A percentile compares a stretch with the other conserved stretches of the same genome.
phyloP scores from a whole-genome alignment of 495 filamentous ascomycete species.

The Rhypophila decipiens region DNA sequence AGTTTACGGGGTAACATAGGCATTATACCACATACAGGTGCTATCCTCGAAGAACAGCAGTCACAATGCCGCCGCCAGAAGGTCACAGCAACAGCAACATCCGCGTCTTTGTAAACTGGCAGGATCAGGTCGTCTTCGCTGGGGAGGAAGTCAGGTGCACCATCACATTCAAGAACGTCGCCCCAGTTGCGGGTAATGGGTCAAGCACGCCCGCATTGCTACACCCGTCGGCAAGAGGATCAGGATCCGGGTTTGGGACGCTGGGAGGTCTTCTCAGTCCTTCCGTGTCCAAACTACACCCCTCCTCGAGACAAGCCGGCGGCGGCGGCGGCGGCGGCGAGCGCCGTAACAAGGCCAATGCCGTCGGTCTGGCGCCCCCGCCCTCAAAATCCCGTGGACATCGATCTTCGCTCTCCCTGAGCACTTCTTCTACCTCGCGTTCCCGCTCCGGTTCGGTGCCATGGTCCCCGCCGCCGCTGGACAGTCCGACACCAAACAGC shows the following conservation, averaged over 20 bases:
- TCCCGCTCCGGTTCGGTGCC: conserved; percentile 25
- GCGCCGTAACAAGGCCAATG: conserved; percentile 9
- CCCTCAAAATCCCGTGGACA: conserved; percentile 42
- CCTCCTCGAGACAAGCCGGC: conserved; percentile 5
- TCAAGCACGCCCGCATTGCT: background rate
- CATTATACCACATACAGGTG: no score
- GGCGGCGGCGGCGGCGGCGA: conserved; percentile 10
- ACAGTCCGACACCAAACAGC: conserved; percentile 1
- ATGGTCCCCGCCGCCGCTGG: conserved; percentile 26
- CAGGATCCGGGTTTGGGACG: background rate
- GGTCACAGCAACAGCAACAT: conserved; percentile 56
- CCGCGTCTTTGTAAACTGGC: conserved; percentile 90
- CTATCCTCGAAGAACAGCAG: no score
- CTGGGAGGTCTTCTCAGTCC: background rate
- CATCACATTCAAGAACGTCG: conserved; percentile 91
- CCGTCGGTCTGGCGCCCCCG: conserved; percentile 34
- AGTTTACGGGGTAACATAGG: no score
- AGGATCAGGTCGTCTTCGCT: conserved; percentile 84
- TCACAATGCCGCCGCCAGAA: background rate
- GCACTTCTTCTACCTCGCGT: conserved; percentile 31
- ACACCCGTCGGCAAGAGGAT: no score
- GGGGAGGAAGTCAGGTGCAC: conserved; percentile 91
- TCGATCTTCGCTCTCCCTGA: conserved; percentile 52
- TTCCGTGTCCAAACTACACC: background rate
- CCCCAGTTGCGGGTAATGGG: conserved; percentile 3